A percentile compares a stretch with the other conserved stretches of the same genome.
These are phyloP conservation scores for Colletotrichum kahawae DNA, from an alignment of 2,329 filamentous ascomycete genomes.

Conservation along the genomic window DNA sequence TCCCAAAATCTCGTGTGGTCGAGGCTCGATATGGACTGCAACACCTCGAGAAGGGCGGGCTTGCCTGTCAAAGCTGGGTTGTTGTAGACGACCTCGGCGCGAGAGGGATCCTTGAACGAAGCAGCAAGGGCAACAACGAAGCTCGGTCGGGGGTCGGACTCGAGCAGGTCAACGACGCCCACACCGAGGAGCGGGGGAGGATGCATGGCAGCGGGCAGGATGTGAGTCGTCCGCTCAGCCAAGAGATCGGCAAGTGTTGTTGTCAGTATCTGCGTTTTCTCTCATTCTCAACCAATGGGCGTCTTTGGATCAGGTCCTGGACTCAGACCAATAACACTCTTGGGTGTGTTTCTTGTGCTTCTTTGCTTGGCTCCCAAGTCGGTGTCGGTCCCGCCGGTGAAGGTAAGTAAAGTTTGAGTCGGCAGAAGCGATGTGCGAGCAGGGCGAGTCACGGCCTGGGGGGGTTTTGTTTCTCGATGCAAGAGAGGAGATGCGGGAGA, in stretches of 20 bases:
- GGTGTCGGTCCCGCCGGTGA: background rate
- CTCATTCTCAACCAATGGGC: constrained; percentile 18
- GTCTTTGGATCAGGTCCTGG: background rate
- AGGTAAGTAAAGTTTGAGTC: background rate
- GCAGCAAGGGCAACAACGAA: constrained; percentile 38
- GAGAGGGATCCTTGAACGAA: constrained; percentile 14
- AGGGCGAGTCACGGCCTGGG: background rate
- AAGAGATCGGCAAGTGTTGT: constrained; percentile 17
- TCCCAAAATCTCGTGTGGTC: constrained; percentile 41
- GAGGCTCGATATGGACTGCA: constrained; percentile 33
- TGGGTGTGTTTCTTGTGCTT: background rate
- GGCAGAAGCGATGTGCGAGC: background rate
- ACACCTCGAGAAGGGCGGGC: constrained; percentile 33
- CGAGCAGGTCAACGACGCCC: constrained; percentile 44
- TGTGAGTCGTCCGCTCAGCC: constrained; percentile 17
- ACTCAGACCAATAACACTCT: background rate
- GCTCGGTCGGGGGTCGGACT: constrained; percentile 45
- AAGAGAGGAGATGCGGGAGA: background rate
- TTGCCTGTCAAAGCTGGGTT: constrained; percentile 40
- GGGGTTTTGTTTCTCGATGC: background rate
- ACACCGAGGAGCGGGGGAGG: constrained; percentile 25
- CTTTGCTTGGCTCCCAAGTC: background rate
- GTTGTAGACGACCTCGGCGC: constrained; percentile 33
- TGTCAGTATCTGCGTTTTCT: constrained; percentile 8
- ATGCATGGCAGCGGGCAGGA: constrained; percentile 13